These are phyloP conservation scores for Pholiota microspora DNA, from an alignment of 768 basidiomycete genomes.

Conservation along the genomic window DNA sequence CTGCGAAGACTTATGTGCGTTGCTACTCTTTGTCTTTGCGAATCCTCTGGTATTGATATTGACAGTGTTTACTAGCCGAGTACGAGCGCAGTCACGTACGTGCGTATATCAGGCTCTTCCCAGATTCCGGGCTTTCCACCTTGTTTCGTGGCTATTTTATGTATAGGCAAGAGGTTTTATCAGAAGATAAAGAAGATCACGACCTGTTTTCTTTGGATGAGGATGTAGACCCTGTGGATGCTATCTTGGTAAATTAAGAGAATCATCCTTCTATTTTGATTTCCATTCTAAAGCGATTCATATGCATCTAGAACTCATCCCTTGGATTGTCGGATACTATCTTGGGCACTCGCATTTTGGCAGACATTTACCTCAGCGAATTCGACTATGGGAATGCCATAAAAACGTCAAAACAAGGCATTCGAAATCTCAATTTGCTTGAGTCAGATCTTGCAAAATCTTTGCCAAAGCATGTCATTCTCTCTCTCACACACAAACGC, in stretches of 20 bases:
- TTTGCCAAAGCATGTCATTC: constrained; percentile 44
- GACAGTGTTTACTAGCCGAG: constrained; percentile 39
- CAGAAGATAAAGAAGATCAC: constrained; percentile 40
- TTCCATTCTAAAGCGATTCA: too few species aligned
- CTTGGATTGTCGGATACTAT: constrained; percentile 51
- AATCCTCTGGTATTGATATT: neutral
- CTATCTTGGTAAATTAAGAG: constrained; percentile 59
- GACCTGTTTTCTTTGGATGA: constrained; percentile 17
- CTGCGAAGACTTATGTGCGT: constrained; percentile 61
- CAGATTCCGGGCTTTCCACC: constrained; percentile 49
- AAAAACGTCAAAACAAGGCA: constrained; percentile 67
- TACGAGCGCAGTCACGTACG: constrained; percentile 59
- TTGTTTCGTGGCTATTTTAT: constrained; percentile 68
- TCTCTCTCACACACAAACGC: too few species aligned
- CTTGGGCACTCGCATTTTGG: constrained; percentile 63
- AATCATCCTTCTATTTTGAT: too few species aligned
- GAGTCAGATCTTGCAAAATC: constrained; percentile 59
- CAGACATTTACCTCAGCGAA: constrained; percentile 64
- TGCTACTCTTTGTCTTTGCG: constrained; percentile 1
- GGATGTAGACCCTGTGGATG: constrained; percentile 56
- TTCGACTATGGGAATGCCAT: constrained; percentile 74
- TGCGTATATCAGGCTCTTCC: constrained; percentile 66
- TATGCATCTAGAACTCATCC: constrained; percentile 61
- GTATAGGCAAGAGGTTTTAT: constrained; percentile 48
- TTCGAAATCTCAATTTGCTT: constrained; percentile 50